phyloP scores from a whole-genome alignment of 164 flowering plant genomes.

The Magnolia changhungtana region DNA sequence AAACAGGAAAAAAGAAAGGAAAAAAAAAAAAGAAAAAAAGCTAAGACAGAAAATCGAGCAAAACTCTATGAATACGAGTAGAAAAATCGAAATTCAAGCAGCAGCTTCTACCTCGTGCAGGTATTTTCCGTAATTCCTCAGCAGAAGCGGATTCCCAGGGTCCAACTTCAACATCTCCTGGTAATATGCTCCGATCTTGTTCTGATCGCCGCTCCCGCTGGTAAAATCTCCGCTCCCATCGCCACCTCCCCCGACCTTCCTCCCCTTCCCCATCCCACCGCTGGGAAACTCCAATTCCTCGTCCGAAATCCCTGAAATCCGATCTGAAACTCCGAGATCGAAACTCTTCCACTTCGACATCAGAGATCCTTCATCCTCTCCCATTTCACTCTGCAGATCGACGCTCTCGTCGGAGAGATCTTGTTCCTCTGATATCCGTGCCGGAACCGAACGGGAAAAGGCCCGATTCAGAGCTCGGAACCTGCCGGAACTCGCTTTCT shows the following conservation, averaged over 20 bases:
- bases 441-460: constrained; percentile 32
- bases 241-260: constrained; percentile 21
- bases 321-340: constrained; percentile 8
- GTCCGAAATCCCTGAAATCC: constrained; percentile 10
- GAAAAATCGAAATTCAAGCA: background rate
- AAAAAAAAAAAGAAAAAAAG: background rate
- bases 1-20: background rate
- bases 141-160: constrained; percentile 60
- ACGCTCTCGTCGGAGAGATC: background rate
- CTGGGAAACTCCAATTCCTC: constrained; percentile 32
- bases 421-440: constrained; percentile 42
- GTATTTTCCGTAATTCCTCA: constrained; percentile 72
- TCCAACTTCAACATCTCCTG: constrained; percentile 50
- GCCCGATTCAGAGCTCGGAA: constrained; percentile 1
- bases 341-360: constrained; percentile 1
- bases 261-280: constrained; percentile 28
- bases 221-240: constrained; percentile 16
- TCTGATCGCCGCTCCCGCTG: constrained; percentile 21
- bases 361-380: constrained; percentile 7
- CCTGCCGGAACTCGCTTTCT: background rate
- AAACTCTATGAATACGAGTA: background rate
- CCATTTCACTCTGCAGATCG: background rate
- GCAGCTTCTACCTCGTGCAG: constrained; percentile 61
- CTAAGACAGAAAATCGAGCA: no score
- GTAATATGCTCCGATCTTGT: constrained; percentile 55